These are phyloP conservation scores for Scleroderma citrinum DNA, from an alignment of 768 basidiomycete genomes.

Conservation along the genomic window DNA sequence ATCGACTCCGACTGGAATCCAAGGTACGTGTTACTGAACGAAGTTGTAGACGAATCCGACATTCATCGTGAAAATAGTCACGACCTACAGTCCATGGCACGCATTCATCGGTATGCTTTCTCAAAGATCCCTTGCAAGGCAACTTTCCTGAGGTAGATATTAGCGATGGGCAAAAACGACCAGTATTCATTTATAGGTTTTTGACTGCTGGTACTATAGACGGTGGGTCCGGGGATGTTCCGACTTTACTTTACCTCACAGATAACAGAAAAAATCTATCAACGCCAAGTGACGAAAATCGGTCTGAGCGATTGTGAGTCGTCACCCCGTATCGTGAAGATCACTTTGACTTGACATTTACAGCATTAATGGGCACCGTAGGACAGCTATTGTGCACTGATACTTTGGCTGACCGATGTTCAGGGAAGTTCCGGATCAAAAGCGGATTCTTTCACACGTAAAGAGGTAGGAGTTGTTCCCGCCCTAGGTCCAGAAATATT, in stretches of 20 bases:
- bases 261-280: constrained; percentile 76
- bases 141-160: constrained; percentile 5
- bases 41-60: not conserved
- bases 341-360: constrained; percentile 9
- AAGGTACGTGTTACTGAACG: constrained; percentile 38
- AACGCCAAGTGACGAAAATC: constrained; percentile 91
- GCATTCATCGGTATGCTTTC: constrained; percentile 73
- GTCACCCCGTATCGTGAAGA: constrained; percentile 2
- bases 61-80: constrained; percentile 44
- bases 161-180: constrained; percentile 91
- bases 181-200: constrained; percentile 86
- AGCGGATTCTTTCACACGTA: constrained; percentile 79
- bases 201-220: constrained; percentile 88
- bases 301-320: constrained; percentile 80
- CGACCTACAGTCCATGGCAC: constrained; percentile 95
- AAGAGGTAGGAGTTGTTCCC: constrained; percentile 56
- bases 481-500: not conserved
- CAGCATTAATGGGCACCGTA: constrained; percentile 72
- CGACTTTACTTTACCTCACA: not conserved
- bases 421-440: constrained; percentile 51
- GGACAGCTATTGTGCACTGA: constrained; percentile 5
- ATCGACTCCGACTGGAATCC: constrained; percentile 96
- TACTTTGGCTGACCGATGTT: constrained; percentile 6
- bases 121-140: constrained; percentile 1
- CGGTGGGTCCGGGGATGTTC: constrained; percentile 37